These are phyloP conservation scores for Talaromyces adpressus DNA, from an alignment of 495 filamentous ascomycete genomes.

Conservation along the genomic window DNA sequence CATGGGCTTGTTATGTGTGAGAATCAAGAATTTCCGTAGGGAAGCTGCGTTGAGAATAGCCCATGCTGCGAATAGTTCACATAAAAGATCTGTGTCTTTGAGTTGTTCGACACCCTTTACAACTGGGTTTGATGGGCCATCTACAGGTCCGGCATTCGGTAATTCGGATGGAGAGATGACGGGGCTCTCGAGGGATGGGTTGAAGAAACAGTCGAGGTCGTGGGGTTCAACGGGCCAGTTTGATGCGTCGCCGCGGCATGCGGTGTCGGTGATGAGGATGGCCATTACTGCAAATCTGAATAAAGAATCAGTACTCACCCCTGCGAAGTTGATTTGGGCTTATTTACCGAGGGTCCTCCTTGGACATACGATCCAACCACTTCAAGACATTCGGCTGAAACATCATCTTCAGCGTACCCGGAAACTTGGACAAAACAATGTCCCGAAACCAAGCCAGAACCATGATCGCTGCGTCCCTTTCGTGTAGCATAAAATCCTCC, in stretches of 20 bases:
- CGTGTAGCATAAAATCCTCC: constrained; percentile 51
- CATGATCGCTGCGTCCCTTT: constrained; percentile 39
- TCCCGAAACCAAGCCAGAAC: constrained; percentile 54
- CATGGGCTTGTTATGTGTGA: constrained; percentile 11
- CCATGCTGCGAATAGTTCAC: constrained; percentile 41
- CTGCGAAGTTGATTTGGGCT: too few relatives aligned
- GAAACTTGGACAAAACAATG: constrained; percentile 13
- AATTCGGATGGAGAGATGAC: constrained; percentile 19
- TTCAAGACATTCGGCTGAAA: constrained; percentile 33
- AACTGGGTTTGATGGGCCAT: neutral
- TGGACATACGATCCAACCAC: constrained; percentile 18
- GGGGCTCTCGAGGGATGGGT: constrained; percentile 11
- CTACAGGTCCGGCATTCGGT: constrained; percentile 15
- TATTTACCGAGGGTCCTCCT: constrained; percentile 17
- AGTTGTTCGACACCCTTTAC: constrained; percentile 18
- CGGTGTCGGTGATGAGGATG: constrained; percentile 20
- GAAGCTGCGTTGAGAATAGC: constrained; percentile 18
- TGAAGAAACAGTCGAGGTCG: constrained; percentile 12
- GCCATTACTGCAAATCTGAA: constrained; percentile 14
- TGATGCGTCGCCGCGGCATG: constrained; percentile 6
- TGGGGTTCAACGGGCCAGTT: constrained; percentile 10
- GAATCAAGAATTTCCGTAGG: neutral
- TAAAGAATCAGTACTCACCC: neutral
- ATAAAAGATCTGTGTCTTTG: constrained; percentile 33
- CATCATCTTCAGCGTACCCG: constrained; percentile 31